Base-by-base conservation (phyloP, 2,329 filamentous ascomycete genomes). In the Paracamarosporium sp. region DNA sequence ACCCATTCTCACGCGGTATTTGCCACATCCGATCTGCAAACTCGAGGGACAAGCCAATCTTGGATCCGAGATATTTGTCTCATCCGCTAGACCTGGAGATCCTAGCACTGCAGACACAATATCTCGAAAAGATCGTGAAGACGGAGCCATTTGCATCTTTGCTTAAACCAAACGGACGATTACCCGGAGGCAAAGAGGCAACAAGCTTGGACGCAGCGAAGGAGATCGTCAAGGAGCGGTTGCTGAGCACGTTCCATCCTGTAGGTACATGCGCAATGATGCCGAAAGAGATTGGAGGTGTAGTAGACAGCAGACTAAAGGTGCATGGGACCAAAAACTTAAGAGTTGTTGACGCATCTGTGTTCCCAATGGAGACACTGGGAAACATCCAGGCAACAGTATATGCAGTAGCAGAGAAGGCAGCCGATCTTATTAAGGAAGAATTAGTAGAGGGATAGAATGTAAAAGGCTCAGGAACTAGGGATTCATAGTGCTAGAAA, bases 21-120 rank as follows among this genome's bases (percentile, higher is more conserved):
- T 65, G 77, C 1, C 79, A 80, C 50, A 74, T 81, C 33, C 55
- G 59, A 0, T 79, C 76, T 2, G 36, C 73, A 0, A 65, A 79
- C 40, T 67, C 73, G 0, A 59, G 60, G 1, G 70, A 61, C 4
- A 61, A 69, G 15, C 79, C 79, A 0, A 43, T 59, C 1, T 77
- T 82, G 41, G 76, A 82, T 59, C 74, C 76, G 0, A 69, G 69
- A 8, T 80, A 79, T 28, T 65, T 81, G 30, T 72, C 74, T 13
- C 76, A 82, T 53, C 77, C 79, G 0, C 57, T 79, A 4, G 79
- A 81, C 54, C 56, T 79, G 7, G 73, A 80, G 31, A 54, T 81
- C 9, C 63, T 76, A 1, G 73, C 76, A 1, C 70, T 72, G 6
- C 70, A 73, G 27, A 55, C 59, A 24, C 62, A 71, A 15, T 68